phyloP scores from a whole-genome alignment of 2,329 filamentous ascomycete genomes.

The Aspergillus vadensis region DNA sequence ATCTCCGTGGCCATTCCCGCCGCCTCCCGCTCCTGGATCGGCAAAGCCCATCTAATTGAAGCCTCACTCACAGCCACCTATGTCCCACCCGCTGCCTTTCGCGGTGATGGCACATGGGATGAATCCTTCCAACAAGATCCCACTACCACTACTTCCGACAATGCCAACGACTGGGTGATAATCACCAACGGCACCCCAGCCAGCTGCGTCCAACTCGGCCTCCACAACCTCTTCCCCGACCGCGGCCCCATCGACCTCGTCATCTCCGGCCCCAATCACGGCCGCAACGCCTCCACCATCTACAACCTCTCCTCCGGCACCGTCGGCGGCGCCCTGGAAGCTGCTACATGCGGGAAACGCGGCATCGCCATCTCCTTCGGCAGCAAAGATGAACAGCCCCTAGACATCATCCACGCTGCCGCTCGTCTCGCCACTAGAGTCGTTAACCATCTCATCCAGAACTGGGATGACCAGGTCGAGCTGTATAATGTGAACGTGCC shows the following conservation, averaged over 20 bases:
- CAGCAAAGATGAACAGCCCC: slow-evolving; percentile 76
- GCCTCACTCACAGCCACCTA: slow-evolving; percentile 77
- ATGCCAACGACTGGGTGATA: slow-evolving; percentile 62
- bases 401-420: slow-evolving; percentile 71
- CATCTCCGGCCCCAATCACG: slow-evolving; percentile 76
- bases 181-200: slow-evolving; percentile 76
- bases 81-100: slow-evolving; percentile 64
- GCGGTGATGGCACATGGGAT: slow-evolving; percentile 58
- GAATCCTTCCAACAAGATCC: slow-evolving; percentile 33
- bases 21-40: slow-evolving; percentile 90
- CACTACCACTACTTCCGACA: not conserved
- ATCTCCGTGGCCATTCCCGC: slow-evolving; percentile 88
- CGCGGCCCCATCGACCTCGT: slow-evolving; percentile 71
- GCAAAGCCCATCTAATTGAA: slow-evolving; percentile 91
- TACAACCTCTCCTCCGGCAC: slow-evolving; percentile 76
- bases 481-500: slow-evolving; percentile 87
- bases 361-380: slow-evolving; percentile 83
- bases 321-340: slow-evolving; percentile 74
- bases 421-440: slow-evolving; percentile 70
- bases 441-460: slow-evolving; percentile 70
- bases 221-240: slow-evolving; percentile 73
- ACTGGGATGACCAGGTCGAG: slow-evolving; percentile 72
- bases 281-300: slow-evolving; percentile 74
- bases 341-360: slow-evolving; percentile 65
- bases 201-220: slow-evolving; percentile 73